Base-by-base conservation (phyloP, 2,329 filamentous ascomycete genomes). In the Helicocarpus griseus region DNA sequence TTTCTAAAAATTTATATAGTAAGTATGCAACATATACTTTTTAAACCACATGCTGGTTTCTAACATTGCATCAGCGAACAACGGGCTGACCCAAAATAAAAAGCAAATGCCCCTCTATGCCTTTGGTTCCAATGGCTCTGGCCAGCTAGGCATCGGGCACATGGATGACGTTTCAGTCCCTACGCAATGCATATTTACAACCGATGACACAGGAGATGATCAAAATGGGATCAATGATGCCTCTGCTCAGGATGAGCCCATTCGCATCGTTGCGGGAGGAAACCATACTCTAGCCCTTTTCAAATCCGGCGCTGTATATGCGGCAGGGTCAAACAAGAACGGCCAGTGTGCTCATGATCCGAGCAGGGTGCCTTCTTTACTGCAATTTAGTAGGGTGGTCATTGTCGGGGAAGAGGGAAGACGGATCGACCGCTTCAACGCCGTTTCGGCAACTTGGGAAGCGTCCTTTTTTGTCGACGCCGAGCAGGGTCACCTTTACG, bases 271-370 rank as follows among this genome's bases (percentile, higher is more conserved):
- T 41, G 76, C 87, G 6, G 91, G 91, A 3, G 90, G 90, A 1
- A 96, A 96, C 62, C 91, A 96, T 66, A 94, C 89, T 0, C 70
- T 96, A 3, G 65, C 95, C 8, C 72, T 89, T 9, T 80, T 78
- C n/a, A 62, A 72, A 3, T 64, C 73, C 24, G 83, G 84, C 0
- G 59, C 70, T 1, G 71, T 90, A 0, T 86, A 80, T 61, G 82
- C 79, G 61, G 77, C 81, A 43, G 89, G 89, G 1, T 79, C 83
- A 53, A 73, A 79, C 63, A 63, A 57, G 6, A 70, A 75, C 58
- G 69, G 70, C 5, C 70, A 77, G 54, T 73, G 75, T 52, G 71
- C 66, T 13, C 28, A 54, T 14, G 40, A 24, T n/a, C 22, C 49
- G 14, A 22, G 44, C 21, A 29, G 35, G 13, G 44, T 52, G 7